phyloP scores from a whole-genome alignment of 2,329 filamentous ascomycete genomes.

The Trichoderma sp. region DNA sequence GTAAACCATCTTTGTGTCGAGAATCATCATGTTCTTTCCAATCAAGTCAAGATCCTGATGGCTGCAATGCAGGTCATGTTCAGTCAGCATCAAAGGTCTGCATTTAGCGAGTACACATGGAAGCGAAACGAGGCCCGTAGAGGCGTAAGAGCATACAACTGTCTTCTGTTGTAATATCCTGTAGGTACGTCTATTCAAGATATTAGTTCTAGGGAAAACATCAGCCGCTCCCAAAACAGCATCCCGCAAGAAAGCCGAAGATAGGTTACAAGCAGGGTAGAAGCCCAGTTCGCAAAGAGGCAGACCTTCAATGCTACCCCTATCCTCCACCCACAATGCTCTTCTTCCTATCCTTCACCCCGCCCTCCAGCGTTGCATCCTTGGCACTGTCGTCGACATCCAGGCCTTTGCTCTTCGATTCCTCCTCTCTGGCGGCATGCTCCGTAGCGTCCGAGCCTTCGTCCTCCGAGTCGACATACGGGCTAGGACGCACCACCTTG shows the following conservation, averaged over 20 bases:
- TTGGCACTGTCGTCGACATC: conserved; percentile 52
- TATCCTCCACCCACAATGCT: conserved; percentile 39
- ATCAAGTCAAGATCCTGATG: too few relatives aligned
- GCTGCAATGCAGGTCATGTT: too few relatives aligned
- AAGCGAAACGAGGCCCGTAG: too few relatives aligned
- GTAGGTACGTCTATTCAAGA: background rate
- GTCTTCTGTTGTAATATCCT: background rate
- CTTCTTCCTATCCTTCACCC: conserved; percentile 40
- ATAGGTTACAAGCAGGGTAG: background rate
- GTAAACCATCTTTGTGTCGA: too few relatives aligned
- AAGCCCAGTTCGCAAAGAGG: background rate
- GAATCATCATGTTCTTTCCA: too few relatives aligned
- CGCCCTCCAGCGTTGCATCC: conserved; percentile 47
- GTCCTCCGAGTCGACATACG: conserved; percentile 36
- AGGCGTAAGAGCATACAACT: too few relatives aligned
- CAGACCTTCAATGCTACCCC: background rate
- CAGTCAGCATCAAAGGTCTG: too few relatives aligned
- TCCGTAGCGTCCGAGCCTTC: conserved; percentile 33
- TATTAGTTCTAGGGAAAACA: background rate
- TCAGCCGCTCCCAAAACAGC: background rate
- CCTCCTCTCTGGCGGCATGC: background rate
- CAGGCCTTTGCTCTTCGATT: conserved; percentile 38
- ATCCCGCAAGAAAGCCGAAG: background rate
- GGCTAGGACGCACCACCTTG: conserved; percentile 45
- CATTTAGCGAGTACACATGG: too few relatives aligned